Evolutionary conservation across 768 basidiomycete genomes (phyloP), one percentile per base, ranked within the genome.

Genomic region (Multifurca ochricompacta): DNA sequence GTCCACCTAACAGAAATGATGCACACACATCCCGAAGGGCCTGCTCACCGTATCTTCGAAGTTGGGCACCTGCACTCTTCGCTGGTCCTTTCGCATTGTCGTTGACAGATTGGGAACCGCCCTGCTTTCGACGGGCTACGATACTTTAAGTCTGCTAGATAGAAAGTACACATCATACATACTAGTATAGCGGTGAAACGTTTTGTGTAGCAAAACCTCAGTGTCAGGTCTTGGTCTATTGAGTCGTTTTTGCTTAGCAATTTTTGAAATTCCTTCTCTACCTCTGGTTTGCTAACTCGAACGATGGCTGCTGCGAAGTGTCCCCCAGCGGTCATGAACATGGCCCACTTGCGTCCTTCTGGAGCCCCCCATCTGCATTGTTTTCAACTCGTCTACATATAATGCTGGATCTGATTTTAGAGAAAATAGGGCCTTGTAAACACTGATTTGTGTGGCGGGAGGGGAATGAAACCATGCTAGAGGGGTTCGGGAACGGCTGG

Each of bases 151-250:
- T 25, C 25, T 23, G 27, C 21, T n/a, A 47, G 6, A 27, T 18
- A 6, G 13, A 4, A 14, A 32, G 21, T 31, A 9, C 18, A 39
- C 7, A 46, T 14, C 30, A 40, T 3, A 77, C 90, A 62, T 60
- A 96, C 94, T 98, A 0, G 96, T 99, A 68, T 99, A 99, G 1
- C 96, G 84, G 69, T 98, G 96, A 67, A 97, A 98, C 2, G 96
- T 98, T 70, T 98, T 99, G 64, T 93, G 91, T 59, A 75, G 74
- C 37, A 99, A 59, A 1, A 98, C 79, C 64, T 93, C 91, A 0
- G 80, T 81, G 51, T 92, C 89, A 3, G 85, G 77, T 67, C 80
- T 88, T 18, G 84, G 79, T 56, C 76, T 80, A 63, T 79, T 84
- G 14, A 67, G 64, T 53, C 67, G 73, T 62, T 64, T 71, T 67